Evolutionary conservation across 2,329 filamentous ascomycete genomes (phyloP).

Genomic region (Colletotrichum ledebouriae): DNA sequence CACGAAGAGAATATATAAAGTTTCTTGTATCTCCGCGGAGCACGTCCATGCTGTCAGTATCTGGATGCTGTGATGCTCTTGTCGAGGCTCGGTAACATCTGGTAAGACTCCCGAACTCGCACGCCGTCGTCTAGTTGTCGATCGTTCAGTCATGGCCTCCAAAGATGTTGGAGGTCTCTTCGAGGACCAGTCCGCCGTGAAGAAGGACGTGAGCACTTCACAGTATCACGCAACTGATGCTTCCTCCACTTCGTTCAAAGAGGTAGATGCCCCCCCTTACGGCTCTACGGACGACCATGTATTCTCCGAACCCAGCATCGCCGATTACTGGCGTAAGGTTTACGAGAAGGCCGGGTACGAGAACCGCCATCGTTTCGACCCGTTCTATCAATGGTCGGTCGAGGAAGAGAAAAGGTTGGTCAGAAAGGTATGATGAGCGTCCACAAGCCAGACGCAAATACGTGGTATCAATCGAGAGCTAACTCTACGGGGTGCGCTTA

Average conservation of each 20-base stretch:
- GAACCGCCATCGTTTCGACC: conserved; percentile 72
- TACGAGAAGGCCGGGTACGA: conserved; percentile 71
- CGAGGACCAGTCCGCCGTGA: conserved; percentile 23
- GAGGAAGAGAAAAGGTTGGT: conserved; percentile 63
- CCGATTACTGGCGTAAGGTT: conserved; percentile 65
- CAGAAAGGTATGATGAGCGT: conserved; percentile 53
- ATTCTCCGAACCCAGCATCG: conserved; percentile 65
- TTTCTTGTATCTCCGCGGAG: conserved; percentile 37
- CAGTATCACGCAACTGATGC: conserved; percentile 31
- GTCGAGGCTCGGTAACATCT: conserved; percentile 11
- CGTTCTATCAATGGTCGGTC: conserved; percentile 57
- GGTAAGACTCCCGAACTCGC: not conserved
- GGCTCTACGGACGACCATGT: conserved; percentile 54
- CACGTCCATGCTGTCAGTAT: conserved; percentile 4
- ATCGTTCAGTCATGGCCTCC: conserved; percentile 26
- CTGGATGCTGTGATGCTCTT: conserved; percentile 5
- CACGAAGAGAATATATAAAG: conserved; percentile 32
- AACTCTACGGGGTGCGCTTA: conserved; percentile 43
- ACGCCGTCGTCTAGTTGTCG: not conserved
- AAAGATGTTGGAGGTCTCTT: conserved; percentile 19
- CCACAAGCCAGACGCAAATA: not conserved
- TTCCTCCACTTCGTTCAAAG: conserved; percentile 28
- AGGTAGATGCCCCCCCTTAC: conserved; percentile 43
- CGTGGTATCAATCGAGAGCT: not conserved
- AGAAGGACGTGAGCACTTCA: conserved; percentile 28